Evolutionary conservation across 176 grass and related monocot species (phyloP), one percentile per base, ranked within the genome.

Genomic region (Chrysopogon serrulatus): DNA sequence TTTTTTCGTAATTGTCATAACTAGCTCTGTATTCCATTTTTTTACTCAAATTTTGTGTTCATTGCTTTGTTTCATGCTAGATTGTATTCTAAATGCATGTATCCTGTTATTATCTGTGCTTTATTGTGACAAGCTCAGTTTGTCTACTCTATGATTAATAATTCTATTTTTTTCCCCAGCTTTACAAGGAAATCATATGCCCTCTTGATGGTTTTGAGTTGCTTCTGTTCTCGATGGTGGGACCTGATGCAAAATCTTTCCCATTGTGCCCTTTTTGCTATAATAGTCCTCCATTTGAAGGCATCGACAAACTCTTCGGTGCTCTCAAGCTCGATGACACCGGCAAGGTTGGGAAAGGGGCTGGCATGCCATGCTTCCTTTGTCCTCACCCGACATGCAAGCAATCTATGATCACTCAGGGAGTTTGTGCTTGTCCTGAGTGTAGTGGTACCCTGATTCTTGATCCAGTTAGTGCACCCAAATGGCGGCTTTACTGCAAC

Each of bases 111-210:
- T 4, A 62, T 77, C 1, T 65, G 26, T 82, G 54, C 36, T 82
- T 77, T 86, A 19, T 86, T 65, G 9, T 73, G 35, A 36, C 19
- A 82, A 72, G 19, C 0, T 24, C 54, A 85, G 42, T 77, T 82
- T n/a, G 5, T 65, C 37, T 86, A 64, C 59, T 36, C 10, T 10
- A 7, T 82, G 34, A 65, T 82, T 77, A 73, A 77, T 78, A 43
- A 12, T 86, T 56, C 27, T 87, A 35, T 73, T 56, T 39, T 92
- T 79, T 82, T n/a, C n/a, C n/a, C 21, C 91, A 98, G 96, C 89
- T 98, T 76, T 98, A 98, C 93, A 98, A 98, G 69, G 96, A 98
- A 85, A 86, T 98, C 28, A 69, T 87, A 78, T 95, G 96, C 83
- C 93, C 96, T 65, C 88, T 98, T 63, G 96, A 98, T 80, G 92